Conservation (phyloP, 257 asterid genomes). For the Nicotiana otophora region DNA sequence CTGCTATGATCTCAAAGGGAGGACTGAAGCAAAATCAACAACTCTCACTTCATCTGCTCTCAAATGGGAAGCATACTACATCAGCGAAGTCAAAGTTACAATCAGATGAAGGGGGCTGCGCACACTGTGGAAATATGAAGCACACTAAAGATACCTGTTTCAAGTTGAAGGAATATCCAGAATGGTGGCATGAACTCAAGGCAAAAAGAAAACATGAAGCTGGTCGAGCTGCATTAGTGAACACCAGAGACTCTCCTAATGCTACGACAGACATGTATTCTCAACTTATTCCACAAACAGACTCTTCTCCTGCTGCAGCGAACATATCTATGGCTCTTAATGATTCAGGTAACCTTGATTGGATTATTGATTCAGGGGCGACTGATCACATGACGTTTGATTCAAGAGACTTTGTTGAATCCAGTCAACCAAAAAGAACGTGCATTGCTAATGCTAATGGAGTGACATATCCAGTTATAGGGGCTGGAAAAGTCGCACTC, state of each 20-base stretch:
- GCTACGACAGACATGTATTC: neutral
- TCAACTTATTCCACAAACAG: neutral
- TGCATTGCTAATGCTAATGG: slow-evolving; percentile 1
- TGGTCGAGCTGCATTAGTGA: too few species aligned
- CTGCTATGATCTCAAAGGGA: neutral
- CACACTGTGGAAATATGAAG: neutral
- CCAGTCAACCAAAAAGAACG: neutral
- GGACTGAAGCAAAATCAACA: neutral
- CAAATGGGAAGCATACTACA: neutral
- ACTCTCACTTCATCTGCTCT: neutral
- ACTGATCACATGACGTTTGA: slow-evolving; percentile 4
- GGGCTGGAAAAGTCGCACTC: neutral
- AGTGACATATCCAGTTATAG: neutral
- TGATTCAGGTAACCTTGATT: neutral
- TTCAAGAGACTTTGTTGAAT: neutral
- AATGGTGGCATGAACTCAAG: slow-evolving; percentile 12
- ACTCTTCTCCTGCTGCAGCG: too few species aligned
- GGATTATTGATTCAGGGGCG: neutral
- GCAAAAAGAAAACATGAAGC: neutral
- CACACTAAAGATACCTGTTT: neutral
- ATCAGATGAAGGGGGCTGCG: neutral
- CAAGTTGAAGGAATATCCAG: neutral
- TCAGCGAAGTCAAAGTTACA: neutral
- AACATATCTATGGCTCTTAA: neutral
- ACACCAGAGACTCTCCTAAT: neutral